Base-by-base conservation (phyloP, 305 asterid genomes). In the Nicotiana rustica region DNA sequence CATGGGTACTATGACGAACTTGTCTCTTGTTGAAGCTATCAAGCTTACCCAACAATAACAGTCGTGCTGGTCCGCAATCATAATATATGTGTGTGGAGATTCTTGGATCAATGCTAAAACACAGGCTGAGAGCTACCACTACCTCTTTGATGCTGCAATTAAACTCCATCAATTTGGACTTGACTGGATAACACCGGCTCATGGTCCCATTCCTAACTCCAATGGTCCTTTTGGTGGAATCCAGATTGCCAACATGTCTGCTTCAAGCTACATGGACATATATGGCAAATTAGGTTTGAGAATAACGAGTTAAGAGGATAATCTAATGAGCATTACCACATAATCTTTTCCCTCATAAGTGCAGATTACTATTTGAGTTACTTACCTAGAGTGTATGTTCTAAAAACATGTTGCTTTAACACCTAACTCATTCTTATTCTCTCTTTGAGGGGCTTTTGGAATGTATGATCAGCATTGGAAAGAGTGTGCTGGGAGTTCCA, bases 121-220 rank as follows among this genome's bases (percentile, higher is more conserved):
- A 78, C 96, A 93, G 96, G 93, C 97, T 78, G 98, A 97, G 85
- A 91, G 97, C 89, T 97, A 95, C 85, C 97, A 92, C 89, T 94
- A 93, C 84, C 94, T 92, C 79, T 97, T 97, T 84, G 99, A 95
- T 89, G 98, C 99, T 84, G 97, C 98, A 71, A 90, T 93, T 87
- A 93, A 91, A 88, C 97, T 97, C 80, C 95, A 92, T 82, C 99
- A 92, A 80, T 84, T 95, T 82, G 99, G 99, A 85, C 77, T 97
- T 84, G 98, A 95, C 89, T 95, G 93, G 90, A 87, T 99, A 41
- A 89, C 97, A 82, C 98, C 99, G 25, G 77, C 87, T 83, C 99
- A 97, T 25, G 94, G 97, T 83, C 94, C 96, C 80, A 90, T 91
- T 67, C 89, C 64, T 35, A 86, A 73, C 75, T 73, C 86, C 41